Percentiles rank a stretch among this genome's conserved stretches.
phyloP scores from a whole-genome alignment of 1,139 yeast species.

The Zygosaccharomyces sapae region DNA sequence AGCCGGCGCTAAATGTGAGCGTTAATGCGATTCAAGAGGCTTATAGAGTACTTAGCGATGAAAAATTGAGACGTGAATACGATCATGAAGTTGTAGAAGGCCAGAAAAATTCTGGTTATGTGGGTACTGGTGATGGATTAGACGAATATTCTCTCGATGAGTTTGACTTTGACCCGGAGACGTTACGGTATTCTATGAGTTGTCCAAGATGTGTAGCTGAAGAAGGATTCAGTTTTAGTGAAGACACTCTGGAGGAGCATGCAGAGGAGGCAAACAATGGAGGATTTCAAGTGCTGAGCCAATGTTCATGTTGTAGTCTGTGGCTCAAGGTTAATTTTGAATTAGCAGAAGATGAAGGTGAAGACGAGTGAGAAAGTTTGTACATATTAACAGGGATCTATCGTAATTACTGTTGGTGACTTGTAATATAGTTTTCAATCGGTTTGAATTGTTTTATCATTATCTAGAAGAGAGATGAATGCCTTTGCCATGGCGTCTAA shows the following conservation, averaged over 20 bases:
- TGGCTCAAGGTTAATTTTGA: conserved; percentile 73
- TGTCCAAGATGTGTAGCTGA: conserved; percentile 72
- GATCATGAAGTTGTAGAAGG: conserved; percentile 44
- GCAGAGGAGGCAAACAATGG: conserved; percentile 51
- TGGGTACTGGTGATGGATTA: conserved; percentile 58
- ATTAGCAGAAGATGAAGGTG: conserved; percentile 31
- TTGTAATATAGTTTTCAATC: neutral
- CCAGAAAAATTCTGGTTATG: conserved; percentile 47
- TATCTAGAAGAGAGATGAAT: conserved; percentile 53
- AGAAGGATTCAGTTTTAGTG: conserved; percentile 55
- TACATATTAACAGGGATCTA: conserved; percentile 41
- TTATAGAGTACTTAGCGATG: conserved; percentile 48
- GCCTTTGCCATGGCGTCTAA: conserved; percentile 68
- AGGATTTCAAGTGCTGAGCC: conserved; percentile 65
- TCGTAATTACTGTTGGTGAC: neutral
- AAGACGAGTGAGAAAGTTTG: conserved; percentile 10
- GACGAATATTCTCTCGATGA: conserved; percentile 65
- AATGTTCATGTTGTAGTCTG: conserved; percentile 75
- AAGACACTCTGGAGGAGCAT: conserved; percentile 51
- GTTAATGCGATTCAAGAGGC: conserved; percentile 53
- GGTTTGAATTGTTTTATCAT: conserved; percentile 38
- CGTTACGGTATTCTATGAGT: conserved; percentile 38
- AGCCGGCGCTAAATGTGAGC: conserved; percentile 8
- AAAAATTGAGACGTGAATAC: conserved; percentile 42
- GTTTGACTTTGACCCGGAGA: conserved; percentile 39